A percentile compares a stretch with the other conserved stretches of the same genome.
phyloP scores from a whole-genome alignment of 805 yeast species.

The Monosporozyma yasuniensis region DNA sequence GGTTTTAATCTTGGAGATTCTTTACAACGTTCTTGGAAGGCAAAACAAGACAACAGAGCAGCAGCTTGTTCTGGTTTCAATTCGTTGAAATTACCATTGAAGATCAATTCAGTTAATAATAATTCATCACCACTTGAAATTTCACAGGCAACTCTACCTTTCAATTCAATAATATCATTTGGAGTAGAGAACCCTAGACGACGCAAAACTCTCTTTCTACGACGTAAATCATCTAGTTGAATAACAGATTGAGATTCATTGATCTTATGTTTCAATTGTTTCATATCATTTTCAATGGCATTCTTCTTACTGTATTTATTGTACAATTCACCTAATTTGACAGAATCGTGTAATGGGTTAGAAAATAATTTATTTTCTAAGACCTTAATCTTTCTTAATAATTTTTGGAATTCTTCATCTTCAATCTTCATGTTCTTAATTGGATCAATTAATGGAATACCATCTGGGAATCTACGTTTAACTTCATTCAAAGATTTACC shows the following conservation, averaged over 20 bases:
- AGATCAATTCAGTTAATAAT: conserved; percentile 79
- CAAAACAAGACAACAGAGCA: conserved; percentile 85
- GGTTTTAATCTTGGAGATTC: conserved; percentile 80
- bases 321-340: conserved; percentile 54
- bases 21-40: conserved; percentile 91
- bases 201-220: conserved; percentile 86
- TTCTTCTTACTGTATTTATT: conserved; percentile 58
- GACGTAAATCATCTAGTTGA: conserved; percentile 87
- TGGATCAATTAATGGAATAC: conserved; percentile 87
- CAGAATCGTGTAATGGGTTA: conserved; percentile 58
- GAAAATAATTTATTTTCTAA: conserved; percentile 63
- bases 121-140: conserved; percentile 84
- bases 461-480: conserved; percentile 76
- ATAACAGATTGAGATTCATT: conserved; percentile 82
- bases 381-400: conserved; percentile 72
- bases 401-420: conserved; percentile 63
- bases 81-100: conserved; percentile 91
- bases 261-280: conserved; percentile 53
- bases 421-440: conserved; percentile 86
- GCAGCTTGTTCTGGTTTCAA: conserved; percentile 86
- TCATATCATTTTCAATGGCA: conserved; percentile 49
- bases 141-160: conserved; percentile 97
- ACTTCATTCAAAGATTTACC: conserved; percentile 72
- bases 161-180: conserved; percentile 84
- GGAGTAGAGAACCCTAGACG: conserved; percentile 84